Evolutionary conservation across 106 monocot genomes (phyloP), one percentile per base, ranked within the genome.

Genomic region (Narthecium ossifragum): DNA sequence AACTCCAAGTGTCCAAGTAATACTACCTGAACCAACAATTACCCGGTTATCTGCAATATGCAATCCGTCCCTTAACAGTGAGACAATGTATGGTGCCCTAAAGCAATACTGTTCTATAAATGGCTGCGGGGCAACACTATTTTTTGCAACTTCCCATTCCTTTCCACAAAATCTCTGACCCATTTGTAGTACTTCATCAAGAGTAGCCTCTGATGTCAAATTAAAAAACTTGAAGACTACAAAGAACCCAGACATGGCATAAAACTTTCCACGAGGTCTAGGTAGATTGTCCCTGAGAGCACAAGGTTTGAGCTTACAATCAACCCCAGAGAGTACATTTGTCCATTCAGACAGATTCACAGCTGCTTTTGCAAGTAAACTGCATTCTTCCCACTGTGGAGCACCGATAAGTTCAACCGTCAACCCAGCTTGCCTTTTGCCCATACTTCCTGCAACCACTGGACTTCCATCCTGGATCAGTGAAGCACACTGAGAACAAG

Each of bases 71-170:
- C 80, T 80, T 47, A 96, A 53, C 24, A 96, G 71, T 33, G 86
- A 86, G 18, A 71, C 79, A 68, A 96, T 71, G 51, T 96, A 96
- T 28, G 90, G 96, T 54, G 90, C 90, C 51, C 96, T 86, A 46
- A 96, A 96, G 70, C 96, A 90, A 63, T 96, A 96, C 34, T 84
- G 96, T 66, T 96, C 86, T 63, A 96, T 90, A 64, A 84, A 96
- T 43, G 96, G 96, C 50, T 96, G 96, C 24, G 96, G 80, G 34
- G 52, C 54, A 66, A 96, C 96, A 78, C 96, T 96, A 33, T 63
- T 75, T 68, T 71, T 90, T 26, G 96, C 90, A 72, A 71, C 64
- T 70, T 83, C 73, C 96, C 96, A 96, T 38, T 69, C 46, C 68
- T 78, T 81, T 36, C 55, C 73, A 72, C 96, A 96, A 56, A 90